Evolutionary conservation across 2,329 filamentous ascomycete species (phyloP).

Genomic region (Botrytis pseudocinerea): DNA sequence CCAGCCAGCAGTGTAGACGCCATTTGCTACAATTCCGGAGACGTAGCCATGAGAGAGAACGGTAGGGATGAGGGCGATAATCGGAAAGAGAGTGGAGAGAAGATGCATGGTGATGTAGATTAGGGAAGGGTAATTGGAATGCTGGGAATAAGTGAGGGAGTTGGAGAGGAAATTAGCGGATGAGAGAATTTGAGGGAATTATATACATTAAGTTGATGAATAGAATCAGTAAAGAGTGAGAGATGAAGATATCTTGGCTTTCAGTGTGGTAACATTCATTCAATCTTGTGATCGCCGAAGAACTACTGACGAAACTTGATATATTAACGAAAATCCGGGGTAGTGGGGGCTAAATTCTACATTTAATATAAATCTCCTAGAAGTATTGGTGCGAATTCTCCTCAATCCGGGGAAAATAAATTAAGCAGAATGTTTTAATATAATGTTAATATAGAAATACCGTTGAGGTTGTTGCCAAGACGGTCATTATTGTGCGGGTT

Average conservation of each 20-base stretch:
- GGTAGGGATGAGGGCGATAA: background rate
- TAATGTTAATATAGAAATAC: background rate
- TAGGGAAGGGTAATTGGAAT: background rate
- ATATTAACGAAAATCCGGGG: constrained; percentile 8
- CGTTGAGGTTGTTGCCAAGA: constrained; percentile 11
- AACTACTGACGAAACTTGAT: background rate
- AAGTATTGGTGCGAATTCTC: background rate
- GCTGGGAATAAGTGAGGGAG: background rate
- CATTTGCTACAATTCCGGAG: constrained; percentile 47
- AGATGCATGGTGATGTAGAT: background rate
- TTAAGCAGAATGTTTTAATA: background rate
- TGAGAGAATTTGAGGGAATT: background rate
- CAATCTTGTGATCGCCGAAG: background rate
- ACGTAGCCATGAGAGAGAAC: constrained; percentile 47
- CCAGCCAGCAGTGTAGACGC: constrained; percentile 40
- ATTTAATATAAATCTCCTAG: background rate
- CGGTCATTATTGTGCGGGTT: background rate
- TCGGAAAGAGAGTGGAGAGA: background rate
- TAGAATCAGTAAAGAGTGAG: background rate
- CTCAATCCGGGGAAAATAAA: background rate
- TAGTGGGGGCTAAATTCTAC: background rate
- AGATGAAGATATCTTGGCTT: no score
- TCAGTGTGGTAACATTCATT: background rate
- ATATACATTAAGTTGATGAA: background rate
- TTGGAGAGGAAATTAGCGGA: background rate